phyloP scores from a whole-genome alignment of 352 stramenopile genomes.

The Phytophthora cactorum region DNA sequence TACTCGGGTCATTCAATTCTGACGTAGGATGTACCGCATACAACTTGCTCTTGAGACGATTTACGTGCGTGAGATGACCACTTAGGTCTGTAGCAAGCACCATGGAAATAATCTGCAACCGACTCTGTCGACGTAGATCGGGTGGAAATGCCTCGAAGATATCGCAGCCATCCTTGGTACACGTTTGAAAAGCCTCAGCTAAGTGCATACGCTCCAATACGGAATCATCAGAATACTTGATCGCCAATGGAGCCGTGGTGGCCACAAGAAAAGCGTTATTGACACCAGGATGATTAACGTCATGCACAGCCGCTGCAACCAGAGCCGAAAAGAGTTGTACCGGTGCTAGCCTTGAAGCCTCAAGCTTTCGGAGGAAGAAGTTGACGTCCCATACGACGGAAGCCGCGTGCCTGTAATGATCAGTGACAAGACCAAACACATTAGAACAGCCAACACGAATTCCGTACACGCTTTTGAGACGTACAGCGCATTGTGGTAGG shows the following conservation, averaged over 20 bases:
- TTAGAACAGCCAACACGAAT: slow-evolving; percentile 2
- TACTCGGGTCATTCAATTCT: slow-evolving; percentile 9
- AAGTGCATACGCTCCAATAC: slow-evolving; percentile 90
- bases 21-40: slow-evolving; percentile 49
- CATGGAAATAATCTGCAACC: slow-evolving; percentile 81
- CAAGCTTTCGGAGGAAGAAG: slow-evolving; percentile 61
- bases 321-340: slow-evolving; percentile 82
- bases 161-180: slow-evolving; percentile 74
- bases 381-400: slow-evolving; percentile 81
- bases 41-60: slow-evolving; percentile 76
- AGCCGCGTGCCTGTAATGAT: slow-evolving; percentile 56
- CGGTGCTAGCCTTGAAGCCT: slow-evolving; percentile 39
- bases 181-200: slow-evolving; percentile 68
- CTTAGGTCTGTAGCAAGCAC: slow-evolving; percentile 87
- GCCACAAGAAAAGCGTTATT: slow-evolving; percentile 93
- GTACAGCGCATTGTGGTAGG: slow-evolving; percentile 83
- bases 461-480: slow-evolving; percentile 10
- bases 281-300: slow-evolving; percentile 93
- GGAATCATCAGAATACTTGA: slow-evolving; percentile 94
- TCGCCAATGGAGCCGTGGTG: slow-evolving; percentile 82
- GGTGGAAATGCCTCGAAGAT: slow-evolving; percentile 66
- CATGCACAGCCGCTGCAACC: slow-evolving; percentile 91
- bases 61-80: slow-evolving; percentile 76
- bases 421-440: neutral
- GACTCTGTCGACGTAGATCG: slow-evolving; percentile 57